Percentiles rank a stretch among this genome's conserved stretches.
Evolutionary conservation across 1,139 yeast genomes (phyloP).

Genomic region (Lodderomyces pseudojiufengensis): DNA sequence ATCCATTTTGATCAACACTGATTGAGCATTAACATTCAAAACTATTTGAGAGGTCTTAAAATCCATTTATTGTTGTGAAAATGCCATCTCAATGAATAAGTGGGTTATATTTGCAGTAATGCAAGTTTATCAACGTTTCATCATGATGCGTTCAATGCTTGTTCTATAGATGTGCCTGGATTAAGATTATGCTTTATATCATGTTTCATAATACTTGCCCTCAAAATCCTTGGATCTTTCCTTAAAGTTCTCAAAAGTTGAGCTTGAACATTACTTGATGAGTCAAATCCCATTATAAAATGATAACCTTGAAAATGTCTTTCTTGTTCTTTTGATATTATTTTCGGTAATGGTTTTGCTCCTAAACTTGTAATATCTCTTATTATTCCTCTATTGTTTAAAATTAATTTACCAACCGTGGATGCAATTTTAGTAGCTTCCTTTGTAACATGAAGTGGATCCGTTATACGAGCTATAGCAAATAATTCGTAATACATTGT

Average conservation of each 20-base stretch:
- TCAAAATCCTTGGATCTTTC: slow-evolving; percentile 84
- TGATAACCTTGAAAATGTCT: slow-evolving; percentile 88
- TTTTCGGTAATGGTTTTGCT: slow-evolving; percentile 70
- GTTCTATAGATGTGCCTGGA: slow-evolving; percentile 47
- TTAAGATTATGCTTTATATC: slow-evolving; percentile 54
- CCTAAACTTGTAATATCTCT: slow-evolving; percentile 82
- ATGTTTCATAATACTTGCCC: slow-evolving; percentile 70
- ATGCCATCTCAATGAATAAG: too few relatives aligned
- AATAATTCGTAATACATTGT: slow-evolving; percentile 84
- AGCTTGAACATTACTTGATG: slow-evolving; percentile 79
- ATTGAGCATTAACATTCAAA: too few relatives aligned
- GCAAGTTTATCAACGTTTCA: slow-evolving; percentile 7
- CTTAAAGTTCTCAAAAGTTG: slow-evolving; percentile 78
- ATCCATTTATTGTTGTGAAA: too few relatives aligned
- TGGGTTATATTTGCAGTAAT: too few relatives aligned
- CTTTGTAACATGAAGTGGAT: slow-evolving; percentile 48
- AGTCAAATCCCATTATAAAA: slow-evolving; percentile 81
- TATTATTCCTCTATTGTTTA: slow-evolving; percentile 88
- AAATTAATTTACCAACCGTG: slow-evolving; percentile 77
- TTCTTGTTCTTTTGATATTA: slow-evolving; percentile 83
- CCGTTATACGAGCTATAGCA: slow-evolving; percentile 79
- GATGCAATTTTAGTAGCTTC: slow-evolving; percentile 74
- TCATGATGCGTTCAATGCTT: slow-evolving; percentile 19
- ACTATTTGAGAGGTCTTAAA: too few relatives aligned
- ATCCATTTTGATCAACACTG: too few relatives aligned